These are phyloP conservation scores for Chlorella sp. DNA, from an alignment of 139 green algal genomes.

Conservation along the genomic window DNA sequence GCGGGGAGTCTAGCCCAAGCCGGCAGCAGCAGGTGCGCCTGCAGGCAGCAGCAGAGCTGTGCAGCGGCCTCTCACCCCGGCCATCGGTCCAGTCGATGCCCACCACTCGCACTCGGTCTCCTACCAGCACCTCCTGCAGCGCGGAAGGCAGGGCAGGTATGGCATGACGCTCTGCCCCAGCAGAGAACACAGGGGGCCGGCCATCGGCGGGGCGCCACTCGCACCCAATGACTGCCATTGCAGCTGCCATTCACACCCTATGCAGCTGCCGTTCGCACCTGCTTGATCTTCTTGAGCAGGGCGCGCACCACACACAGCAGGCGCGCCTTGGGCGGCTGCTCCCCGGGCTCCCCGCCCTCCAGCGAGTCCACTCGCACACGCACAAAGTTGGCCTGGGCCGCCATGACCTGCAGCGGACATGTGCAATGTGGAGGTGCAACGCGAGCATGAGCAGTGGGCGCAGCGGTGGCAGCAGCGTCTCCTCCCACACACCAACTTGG, in stretches of 20 bases:
- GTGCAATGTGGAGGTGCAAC: not conserved
- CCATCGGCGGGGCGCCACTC: no score
- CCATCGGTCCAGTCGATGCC: conserved; percentile 84
- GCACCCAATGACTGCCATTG: no score
- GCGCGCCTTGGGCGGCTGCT: conserved; percentile 43
- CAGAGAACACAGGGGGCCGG: no score
- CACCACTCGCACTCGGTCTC: conserved; percentile 80
- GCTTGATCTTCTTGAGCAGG: conserved; percentile 93
- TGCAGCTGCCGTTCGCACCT: conserved; percentile 2
- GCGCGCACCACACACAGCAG: conserved; percentile 87
- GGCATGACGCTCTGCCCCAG: no score
- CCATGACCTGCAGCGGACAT: conserved; percentile 69
- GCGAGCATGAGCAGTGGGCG: not conserved
- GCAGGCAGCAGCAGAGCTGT: not conserved
- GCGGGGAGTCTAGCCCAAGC: not conserved
- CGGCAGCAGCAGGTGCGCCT: not conserved
- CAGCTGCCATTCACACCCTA: no score
- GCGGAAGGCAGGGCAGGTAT: not conserved
- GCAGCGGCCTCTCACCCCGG: conserved; percentile 37
- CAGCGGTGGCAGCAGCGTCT: no score
- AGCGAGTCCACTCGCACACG: conserved; percentile 57
- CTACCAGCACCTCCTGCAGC: conserved; percentile 79
- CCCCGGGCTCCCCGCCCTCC: not conserved
- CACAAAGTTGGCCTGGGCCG: conserved; percentile 85
- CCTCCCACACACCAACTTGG: no score